Conservation (phyloP, 2,329 filamentous ascomycete genomes). For the Penicillium hesseltinei region DNA sequence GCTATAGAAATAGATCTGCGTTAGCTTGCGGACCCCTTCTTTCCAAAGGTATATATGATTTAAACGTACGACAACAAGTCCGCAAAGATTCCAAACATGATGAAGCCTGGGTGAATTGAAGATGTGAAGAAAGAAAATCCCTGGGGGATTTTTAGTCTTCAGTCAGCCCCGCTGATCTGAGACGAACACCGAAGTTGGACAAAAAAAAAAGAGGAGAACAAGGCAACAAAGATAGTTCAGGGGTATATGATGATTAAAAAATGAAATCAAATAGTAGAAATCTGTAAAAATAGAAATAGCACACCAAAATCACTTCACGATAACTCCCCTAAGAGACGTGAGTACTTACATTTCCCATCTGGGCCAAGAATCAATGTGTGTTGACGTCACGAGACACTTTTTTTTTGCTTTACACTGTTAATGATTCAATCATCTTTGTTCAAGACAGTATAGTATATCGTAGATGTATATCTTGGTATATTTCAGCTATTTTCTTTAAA, state of each 20-base stretch:
- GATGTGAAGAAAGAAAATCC: slow-evolving; percentile 7
- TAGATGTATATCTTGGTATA: neutral
- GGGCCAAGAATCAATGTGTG: neutral
- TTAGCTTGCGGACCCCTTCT: slow-evolving; percentile 9
- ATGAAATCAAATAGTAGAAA: neutral
- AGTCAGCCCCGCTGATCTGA: slow-evolving; percentile 11
- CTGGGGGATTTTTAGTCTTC: slow-evolving; percentile 2
- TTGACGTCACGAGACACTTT: slow-evolving; percentile 3
- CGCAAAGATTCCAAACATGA: slow-evolving; percentile 75
- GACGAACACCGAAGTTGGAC: neutral
- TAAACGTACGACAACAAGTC: slow-evolving; percentile 72
- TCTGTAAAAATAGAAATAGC: neutral
- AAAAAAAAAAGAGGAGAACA: slow-evolving; percentile 2
- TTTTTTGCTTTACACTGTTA: neutral
- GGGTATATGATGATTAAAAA: neutral
- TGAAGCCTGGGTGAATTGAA: slow-evolving; percentile 19
- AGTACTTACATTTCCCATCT: neutral
- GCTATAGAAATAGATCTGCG: slow-evolving; percentile 48
- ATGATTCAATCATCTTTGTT: neutral
- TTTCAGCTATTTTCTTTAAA: neutral
- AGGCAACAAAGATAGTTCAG: slow-evolving; percentile 8
- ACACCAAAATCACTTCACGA: neutral
- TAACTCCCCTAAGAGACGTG: neutral
- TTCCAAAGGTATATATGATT: neutral
- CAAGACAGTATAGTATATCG: neutral